phyloP scores from a whole-genome alignment of 2,329 filamentous ascomycete species.

The Davidsoniella eucalypti region DNA sequence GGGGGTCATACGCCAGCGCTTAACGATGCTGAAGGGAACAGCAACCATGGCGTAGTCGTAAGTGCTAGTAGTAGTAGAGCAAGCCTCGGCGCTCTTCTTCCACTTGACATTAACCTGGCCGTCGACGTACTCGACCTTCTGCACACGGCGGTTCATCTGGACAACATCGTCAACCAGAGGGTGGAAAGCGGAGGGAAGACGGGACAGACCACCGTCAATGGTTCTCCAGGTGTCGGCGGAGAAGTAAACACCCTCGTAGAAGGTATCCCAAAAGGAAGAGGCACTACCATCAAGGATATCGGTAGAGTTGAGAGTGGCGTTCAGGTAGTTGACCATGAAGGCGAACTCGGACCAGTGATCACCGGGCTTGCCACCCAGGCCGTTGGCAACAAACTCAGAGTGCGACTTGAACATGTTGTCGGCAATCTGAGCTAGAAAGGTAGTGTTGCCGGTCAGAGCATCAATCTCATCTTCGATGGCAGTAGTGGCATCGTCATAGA shows the following conservation, averaged over 20 bases:
- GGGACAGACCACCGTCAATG: constrained; percentile 40
- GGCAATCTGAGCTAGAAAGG: constrained; percentile 23
- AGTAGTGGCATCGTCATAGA: constrained; percentile 15
- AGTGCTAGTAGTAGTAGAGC: constrained; percentile 27
- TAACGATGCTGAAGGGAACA: constrained; percentile 46
- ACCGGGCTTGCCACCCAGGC: constrained; percentile 21
- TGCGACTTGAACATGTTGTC: constrained; percentile 27
- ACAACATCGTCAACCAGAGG: constrained; percentile 41
- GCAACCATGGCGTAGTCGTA: constrained; percentile 54
- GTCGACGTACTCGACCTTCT: constrained; percentile 35
- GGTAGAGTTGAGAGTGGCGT: constrained; percentile 31
- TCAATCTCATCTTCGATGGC: constrained; percentile 16
- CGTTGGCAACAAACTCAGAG: constrained; percentile 24
- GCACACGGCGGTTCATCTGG: constrained; percentile 38
- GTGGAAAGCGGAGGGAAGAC: constrained; percentile 43
- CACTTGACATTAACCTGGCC: constrained; percentile 42
- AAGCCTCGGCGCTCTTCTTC: constrained; percentile 27
- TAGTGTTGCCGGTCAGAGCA: constrained; percentile 10
- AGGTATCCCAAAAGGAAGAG: constrained; percentile 15
- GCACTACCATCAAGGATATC: constrained; percentile 21
- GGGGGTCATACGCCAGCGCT: constrained; percentile 40
- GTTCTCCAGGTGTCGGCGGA: constrained; percentile 14
- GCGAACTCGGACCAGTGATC: constrained; percentile 49
- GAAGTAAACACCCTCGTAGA: constrained; percentile 16
- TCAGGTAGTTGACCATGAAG: constrained; percentile 40